Base-by-base conservation (phyloP, 2,329 filamentous ascomycete species). In the Colletotrichum chlorophyti region DNA sequence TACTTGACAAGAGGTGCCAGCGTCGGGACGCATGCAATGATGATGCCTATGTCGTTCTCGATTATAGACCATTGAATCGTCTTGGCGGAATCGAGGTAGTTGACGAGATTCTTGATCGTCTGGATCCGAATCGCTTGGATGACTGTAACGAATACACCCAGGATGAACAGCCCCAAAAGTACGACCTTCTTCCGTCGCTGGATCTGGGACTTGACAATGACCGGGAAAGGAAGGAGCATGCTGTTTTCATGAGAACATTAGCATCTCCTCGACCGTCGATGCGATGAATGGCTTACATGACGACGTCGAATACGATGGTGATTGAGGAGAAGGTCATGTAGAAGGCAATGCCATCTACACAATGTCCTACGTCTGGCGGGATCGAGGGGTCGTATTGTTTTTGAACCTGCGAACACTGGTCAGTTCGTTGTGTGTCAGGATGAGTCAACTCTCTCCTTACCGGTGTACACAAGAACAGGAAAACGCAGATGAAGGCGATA, bases 61-160 rank as follows among this genome's bases (percentile, higher is more conserved):
- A 80, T 64, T 11, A 71, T 68, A 0, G 78, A 80, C 79, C 79
- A 81, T 29, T 75, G 69, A 46, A 80, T 74, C 19, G 76, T 65
- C 1, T 66, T 58, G 5, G 75, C 69, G 3, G 74, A 78, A 65
- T 83, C 77, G 29, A 77, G 73, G 57, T 78, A 78, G 64, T 76
- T 77, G 27, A 66, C 62, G 3, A 82, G 72, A 12, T 69, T 72
- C 32, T 71, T 70, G 60, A 83, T 76, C n/a, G 76, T 80, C 53
- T 77, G 73, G 54, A 83, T 79, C 12, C 80, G 80, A 58, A 83
- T 73, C 53, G 80, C 75, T 63, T 83, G 80, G 53, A 82, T 79
- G 42, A 79, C 61, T 5, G 77, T 80, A 38, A 83, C 75, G 68
- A 83, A 82, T 48, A 78, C 67, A n/a, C 80, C 81, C 21, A 83